Evolutionary conservation across 1,139 yeast genomes (phyloP), one percentile per base, ranked within the genome.

Genomic region (Geotrichum australiense): DNA sequence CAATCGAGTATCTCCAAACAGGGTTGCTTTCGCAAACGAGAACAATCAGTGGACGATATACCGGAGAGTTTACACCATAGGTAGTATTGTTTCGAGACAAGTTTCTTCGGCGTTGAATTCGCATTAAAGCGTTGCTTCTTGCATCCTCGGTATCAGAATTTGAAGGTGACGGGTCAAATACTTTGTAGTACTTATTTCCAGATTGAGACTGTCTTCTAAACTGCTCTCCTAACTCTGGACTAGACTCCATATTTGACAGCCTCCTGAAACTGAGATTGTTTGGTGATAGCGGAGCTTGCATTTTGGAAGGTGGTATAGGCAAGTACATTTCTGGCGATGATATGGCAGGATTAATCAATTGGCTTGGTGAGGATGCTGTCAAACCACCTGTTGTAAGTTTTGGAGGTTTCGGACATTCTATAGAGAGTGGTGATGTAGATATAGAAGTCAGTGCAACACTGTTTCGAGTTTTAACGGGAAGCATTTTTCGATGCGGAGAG

Each of bases 1-100:
- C 74, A 32, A 81, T 72, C 10, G 84, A 72, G 56, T 77, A 86
- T 37, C 94, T 65, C 49, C 84, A 80, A 40, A 81, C 81, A 0
- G 96, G 91, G 47, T 84, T 84, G 3, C 93, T 87, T 55, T 87
- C 96, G 63, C 96, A 87, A 24, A 86, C 70, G 38, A 89, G 65
- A 2, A 86, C 78, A 58, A 85, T 93, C 47, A 83, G 52, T 1
- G 62, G 54, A 15, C 62, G 47, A 33, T 50, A 52, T 2, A 40
- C 42, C 41, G 48, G 69, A 68, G 44, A 47, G 8, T 35, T 22
- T 11, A 35, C 25, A 10, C 35, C 33, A 4, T 35, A 27, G 11
- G 36, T 11, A 7, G 41, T 28, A 2, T 30, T 12, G 10, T 34
- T 39, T 58, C 49, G 70, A 5, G 73, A 61, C 45, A 75, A 68